A percentile compares a stretch with the other conserved stretches of the same genome.
Conservation (phyloP, 768 basidiomycete species). For the Boletus bicolor region DNA sequence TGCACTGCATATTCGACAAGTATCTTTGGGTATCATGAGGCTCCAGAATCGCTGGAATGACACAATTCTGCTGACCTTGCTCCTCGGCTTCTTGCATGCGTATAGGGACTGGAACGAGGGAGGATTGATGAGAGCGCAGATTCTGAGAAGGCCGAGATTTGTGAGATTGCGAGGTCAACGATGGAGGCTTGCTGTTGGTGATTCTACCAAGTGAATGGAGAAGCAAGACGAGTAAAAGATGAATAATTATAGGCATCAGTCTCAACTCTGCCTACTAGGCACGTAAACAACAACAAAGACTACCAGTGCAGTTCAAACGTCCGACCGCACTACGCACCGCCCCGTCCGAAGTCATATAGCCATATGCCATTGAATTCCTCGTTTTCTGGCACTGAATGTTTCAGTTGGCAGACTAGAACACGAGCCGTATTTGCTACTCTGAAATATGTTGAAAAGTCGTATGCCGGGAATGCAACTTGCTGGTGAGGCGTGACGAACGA, state of each 20-base stretch:
- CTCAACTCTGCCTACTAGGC: background rate
- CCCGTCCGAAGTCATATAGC: too few species aligned
- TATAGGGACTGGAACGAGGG: slow-evolving; percentile 1
- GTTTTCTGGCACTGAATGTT: background rate
- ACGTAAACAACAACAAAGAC: slow-evolving; percentile 21
- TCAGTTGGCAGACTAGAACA: background rate
- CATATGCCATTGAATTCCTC: too few species aligned
- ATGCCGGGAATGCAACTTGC: too few species aligned
- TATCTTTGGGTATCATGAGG: slow-evolving; percentile 51
- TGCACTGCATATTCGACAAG: slow-evolving; percentile 94
- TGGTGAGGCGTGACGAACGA: too few species aligned
- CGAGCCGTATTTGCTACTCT: too few species aligned
- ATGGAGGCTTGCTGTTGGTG: background rate
- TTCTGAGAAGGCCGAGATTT: background rate
- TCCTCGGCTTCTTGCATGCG: slow-evolving; percentile 55
- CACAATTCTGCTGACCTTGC: slow-evolving; percentile 38
- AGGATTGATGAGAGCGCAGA: background rate
- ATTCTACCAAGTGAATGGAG: slow-evolving; percentile 27
- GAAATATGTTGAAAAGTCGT: too few species aligned
- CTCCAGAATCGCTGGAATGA: background rate
- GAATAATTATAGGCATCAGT: background rate
- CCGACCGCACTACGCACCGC: too few species aligned
- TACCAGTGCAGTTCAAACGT: too few species aligned
- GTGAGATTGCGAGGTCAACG: background rate
- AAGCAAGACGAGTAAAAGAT: slow-evolving; percentile 1